phyloP scores from a whole-genome alignment of 2,329 filamentous ascomycete genomes.

The Colletotrichum sublineola region DNA sequence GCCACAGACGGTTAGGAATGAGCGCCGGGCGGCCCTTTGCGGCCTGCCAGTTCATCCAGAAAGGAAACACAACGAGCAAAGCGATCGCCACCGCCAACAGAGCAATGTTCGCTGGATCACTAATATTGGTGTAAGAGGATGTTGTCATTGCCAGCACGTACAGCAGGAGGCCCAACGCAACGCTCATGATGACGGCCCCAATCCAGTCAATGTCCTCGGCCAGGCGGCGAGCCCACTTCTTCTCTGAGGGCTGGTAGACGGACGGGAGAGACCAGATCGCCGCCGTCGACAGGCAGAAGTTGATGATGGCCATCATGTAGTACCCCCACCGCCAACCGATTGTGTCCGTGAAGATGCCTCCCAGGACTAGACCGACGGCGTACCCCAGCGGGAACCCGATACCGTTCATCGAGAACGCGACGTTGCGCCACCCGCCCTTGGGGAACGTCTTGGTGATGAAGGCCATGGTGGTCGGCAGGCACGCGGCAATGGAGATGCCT shows the following conservation, averaged over 20 bases:
- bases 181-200: constrained; percentile 60
- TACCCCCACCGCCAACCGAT: constrained; percentile 63
- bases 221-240: constrained; percentile 47
- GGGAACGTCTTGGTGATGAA: constrained; percentile 55
- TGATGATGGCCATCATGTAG: constrained; percentile 55
- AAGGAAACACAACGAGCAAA: constrained; percentile 62
- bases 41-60: constrained; percentile 68
- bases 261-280: constrained; percentile 55
- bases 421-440: constrained; percentile 53
- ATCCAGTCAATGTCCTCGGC: constrained; percentile 66
- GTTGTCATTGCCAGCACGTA: constrained; percentile 65
- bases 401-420: constrained; percentile 59
- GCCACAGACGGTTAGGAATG: constrained; percentile 73
- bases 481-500: constrained; percentile 54
- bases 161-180: constrained; percentile 61
- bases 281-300: constrained; percentile 51
- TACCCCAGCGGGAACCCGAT: constrained; percentile 62
- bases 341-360: constrained; percentile 62
- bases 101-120: constrained; percentile 56
- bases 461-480: constrained; percentile 54
- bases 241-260: constrained; percentile 44
- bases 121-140: constrained; percentile 54
- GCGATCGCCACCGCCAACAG: constrained; percentile 59
- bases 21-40: constrained; percentile 63
- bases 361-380: constrained; percentile 62